A percentile compares a stretch with the other conserved stretches of the same genome.
Evolutionary conservation across 163 green algal species (phyloP).

Genomic region (Botryococcus braunii): DNA sequence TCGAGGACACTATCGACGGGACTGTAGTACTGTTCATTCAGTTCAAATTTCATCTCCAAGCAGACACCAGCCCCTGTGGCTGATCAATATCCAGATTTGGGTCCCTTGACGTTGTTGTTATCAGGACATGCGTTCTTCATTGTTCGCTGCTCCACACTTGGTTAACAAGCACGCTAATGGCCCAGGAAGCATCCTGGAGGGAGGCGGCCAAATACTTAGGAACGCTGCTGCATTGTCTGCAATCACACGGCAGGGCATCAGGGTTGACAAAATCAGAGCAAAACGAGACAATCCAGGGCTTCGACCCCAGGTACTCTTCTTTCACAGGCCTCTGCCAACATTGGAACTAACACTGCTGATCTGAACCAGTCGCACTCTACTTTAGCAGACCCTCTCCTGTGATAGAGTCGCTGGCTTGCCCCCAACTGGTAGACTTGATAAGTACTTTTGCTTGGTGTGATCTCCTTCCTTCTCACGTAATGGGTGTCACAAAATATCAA

Average conservation of each 20-base stretch:
- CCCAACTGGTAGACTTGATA: not conserved
- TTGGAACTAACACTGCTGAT: not conserved
- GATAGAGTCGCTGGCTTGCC: not conserved
- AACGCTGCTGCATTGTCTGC: constrained; percentile 52
- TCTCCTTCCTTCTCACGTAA: not conserved
- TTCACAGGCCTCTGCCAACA: constrained; percentile 43
- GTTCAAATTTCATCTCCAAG: too few relatives aligned
- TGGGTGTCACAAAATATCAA: too few relatives aligned
- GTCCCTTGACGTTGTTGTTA: too few relatives aligned
- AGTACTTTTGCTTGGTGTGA: not conserved
- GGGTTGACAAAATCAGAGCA: constrained; percentile 46
- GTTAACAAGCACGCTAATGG: too few relatives aligned
- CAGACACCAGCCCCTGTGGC: too few relatives aligned
- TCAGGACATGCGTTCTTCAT: too few relatives aligned
- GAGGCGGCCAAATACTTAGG: constrained; percentile 75
- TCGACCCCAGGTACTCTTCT: constrained; percentile 62
- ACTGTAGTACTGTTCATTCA: too few relatives aligned
- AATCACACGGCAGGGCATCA: constrained; percentile 33
- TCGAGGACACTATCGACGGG: too few relatives aligned
- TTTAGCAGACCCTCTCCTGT: not conserved
- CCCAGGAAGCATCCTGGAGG: constrained; percentile 61
- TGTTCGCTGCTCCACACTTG: too few relatives aligned
- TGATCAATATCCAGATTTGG: too few relatives aligned
- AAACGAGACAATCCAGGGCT: constrained; percentile 56
- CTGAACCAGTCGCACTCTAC: not conserved